Conservation (phyloP, 441 rosid species). For the Croton laevigatus region DNA sequence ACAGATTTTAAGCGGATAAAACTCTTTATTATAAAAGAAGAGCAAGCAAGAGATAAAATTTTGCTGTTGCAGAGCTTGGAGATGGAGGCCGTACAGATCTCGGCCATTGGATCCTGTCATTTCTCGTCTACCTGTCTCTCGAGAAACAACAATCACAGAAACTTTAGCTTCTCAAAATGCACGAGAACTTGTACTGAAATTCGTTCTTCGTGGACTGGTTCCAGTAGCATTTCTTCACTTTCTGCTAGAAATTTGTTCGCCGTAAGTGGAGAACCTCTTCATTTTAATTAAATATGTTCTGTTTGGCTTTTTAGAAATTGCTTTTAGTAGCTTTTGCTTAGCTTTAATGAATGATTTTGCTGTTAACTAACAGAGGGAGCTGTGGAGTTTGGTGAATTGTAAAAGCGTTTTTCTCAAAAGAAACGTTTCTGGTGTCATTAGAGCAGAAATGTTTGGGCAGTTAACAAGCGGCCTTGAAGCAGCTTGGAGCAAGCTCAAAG, state of each 20-base stretch:
- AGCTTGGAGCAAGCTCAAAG: conserved; percentile 98
- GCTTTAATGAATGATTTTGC: not conserved
- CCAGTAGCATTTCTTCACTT: conserved; percentile 40
- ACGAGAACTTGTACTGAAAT: conserved; percentile 24
- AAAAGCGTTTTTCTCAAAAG: conserved; percentile 43
- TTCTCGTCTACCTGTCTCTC: conserved; percentile 30
- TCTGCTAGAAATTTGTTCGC: conserved; percentile 50
- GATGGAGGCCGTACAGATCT: conserved; percentile 57
- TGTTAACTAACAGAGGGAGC: conserved; percentile 40
- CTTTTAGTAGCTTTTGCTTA: not conserved
- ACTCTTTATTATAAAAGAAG: not conserved
- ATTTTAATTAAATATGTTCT: not conserved
- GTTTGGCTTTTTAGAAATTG: not conserved
- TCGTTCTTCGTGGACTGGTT: conserved; percentile 41
- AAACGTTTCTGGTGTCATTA: conserved; percentile 39
- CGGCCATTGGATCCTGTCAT: conserved; percentile 49
- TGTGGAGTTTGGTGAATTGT: conserved; percentile 67
- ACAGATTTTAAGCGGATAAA: not conserved
- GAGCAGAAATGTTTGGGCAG: conserved; percentile 98
- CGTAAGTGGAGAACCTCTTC: conserved; percentile 36
- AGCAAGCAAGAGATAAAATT: not conserved
- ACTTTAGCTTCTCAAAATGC: conserved; percentile 24
- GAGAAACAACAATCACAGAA: conserved; percentile 24
- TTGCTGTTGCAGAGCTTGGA: not conserved
- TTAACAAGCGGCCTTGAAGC: conserved; percentile 85